Percentiles rank a stretch among this genome's conserved stretches.
Conservation (phyloP, 192 early-diverging fungal species). For the Coemansia sp. region DNA sequence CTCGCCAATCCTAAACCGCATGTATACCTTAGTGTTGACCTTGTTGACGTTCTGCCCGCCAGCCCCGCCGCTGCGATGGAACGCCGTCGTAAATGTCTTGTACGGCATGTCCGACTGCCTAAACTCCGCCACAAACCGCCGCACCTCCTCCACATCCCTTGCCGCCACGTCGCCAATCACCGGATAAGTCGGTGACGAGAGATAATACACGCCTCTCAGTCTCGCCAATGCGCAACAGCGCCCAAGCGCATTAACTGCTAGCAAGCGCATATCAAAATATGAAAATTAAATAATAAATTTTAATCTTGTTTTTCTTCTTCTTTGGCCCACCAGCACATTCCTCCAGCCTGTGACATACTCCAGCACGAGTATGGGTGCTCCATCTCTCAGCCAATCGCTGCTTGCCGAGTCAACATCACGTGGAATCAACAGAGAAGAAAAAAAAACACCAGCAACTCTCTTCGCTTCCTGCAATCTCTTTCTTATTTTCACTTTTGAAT, state of each 20-base stretch:
- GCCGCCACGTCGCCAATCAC: conserved; percentile 26
- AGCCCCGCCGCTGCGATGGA: conserved; percentile 75
- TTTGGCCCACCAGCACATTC: background rate
- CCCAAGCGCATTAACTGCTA: background rate
- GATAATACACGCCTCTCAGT: background rate
- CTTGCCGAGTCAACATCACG: conserved; percentile 35
- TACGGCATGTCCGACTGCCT: conserved; percentile 60
- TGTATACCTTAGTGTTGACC: conserved; percentile 82
- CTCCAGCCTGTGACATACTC: background rate
- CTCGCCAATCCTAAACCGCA: conserved; percentile 66
- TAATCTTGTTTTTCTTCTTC: too few relatives aligned
- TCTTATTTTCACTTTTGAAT: too few relatives aligned
- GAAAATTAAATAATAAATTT: background rate
- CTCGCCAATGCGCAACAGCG: background rate
- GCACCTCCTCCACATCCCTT: conserved; percentile 47
- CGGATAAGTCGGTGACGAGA: background rate
- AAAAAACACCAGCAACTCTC: too few relatives aligned
- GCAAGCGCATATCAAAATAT: background rate
- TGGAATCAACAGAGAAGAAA: background rate
- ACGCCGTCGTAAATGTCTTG: conserved; percentile 57
- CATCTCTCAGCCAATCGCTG: conserved; percentile 31
- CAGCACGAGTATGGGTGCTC: conserved; percentile 18
- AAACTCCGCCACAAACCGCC: conserved; percentile 53
- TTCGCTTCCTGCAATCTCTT: too few relatives aligned
- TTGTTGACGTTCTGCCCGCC: conserved; percentile 96